A percentile compares a stretch with the other conserved stretches of the same genome.
Conservation (phyloP, 2,329 filamentous ascomycete genomes). For the Teratosphaeria gauchensis region DNA sequence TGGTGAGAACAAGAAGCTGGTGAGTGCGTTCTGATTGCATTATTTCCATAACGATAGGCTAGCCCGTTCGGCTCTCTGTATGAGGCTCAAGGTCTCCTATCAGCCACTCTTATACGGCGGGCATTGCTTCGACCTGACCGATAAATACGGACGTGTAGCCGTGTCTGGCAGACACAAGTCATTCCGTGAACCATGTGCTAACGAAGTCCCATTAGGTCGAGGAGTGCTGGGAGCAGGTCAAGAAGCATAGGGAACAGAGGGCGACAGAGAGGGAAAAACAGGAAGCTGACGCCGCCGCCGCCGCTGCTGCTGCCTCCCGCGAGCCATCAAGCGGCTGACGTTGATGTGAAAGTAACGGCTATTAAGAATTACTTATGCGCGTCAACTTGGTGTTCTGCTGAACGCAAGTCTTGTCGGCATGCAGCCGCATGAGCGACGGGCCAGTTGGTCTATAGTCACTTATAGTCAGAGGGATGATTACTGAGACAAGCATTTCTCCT, state of each 20-base stretch:
- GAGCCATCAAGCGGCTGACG: too few species aligned
- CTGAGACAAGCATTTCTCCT: too few species aligned
- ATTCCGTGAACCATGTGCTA: neutral
- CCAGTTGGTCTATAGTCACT: too few species aligned
- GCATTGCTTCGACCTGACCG: neutral
- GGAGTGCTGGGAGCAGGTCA: constrained; percentile 10
- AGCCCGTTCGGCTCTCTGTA: neutral
- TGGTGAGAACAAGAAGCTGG: constrained; percentile 29
- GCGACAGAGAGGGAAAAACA: constrained; percentile 7
- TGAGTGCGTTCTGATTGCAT: constrained; percentile 3
- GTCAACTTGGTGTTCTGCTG: too few species aligned
- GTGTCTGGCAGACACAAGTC: neutral
- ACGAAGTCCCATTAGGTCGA: neutral
- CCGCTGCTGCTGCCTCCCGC: neutral
- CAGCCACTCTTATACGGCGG: neutral
- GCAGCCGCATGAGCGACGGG: too few species aligned
- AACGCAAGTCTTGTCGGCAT: too few species aligned
- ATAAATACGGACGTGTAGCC: too few species aligned
- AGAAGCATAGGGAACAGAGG: constrained; percentile 10
- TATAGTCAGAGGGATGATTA: too few species aligned
- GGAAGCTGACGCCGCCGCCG: neutral
- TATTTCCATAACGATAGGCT: neutral
- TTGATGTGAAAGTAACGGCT: too few species aligned
- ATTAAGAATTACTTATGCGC: too few species aligned
- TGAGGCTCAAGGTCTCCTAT: neutral